Conservation (phyloP, 2,329 filamentous ascomycete genomes). For the Aureobasidium namibiae region DNA sequence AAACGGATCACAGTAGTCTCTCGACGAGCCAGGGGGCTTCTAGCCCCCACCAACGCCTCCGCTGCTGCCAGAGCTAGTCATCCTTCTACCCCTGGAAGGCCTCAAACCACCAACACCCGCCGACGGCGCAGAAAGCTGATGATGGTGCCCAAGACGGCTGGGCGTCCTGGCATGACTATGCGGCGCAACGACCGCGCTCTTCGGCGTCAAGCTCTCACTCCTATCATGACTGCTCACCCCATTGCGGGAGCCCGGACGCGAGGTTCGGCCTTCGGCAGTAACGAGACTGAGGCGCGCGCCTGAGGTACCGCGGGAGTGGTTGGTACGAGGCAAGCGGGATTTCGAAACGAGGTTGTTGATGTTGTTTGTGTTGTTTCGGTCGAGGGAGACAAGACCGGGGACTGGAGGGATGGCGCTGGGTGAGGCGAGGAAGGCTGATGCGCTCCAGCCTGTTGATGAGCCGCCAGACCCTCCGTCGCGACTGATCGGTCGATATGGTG, state of each 20-base stretch:
- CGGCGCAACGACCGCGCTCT: constrained; percentile 3
- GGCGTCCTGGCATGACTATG: constrained; percentile 14
- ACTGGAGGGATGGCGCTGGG: neutral
- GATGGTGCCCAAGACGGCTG: constrained; percentile 15
- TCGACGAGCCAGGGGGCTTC: neutral
- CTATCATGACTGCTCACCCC: constrained; percentile 7
- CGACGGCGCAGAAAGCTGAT: constrained; percentile 15
- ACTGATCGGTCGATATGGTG: constrained; percentile 22
- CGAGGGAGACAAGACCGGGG: neutral
- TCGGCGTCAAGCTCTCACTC: constrained; percentile 21
- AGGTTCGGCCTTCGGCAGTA: constrained; percentile 8
- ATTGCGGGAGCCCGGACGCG: constrained; percentile 3
- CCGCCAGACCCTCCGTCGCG: constrained; percentile 18
- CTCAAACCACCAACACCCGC: constrained; percentile 17
- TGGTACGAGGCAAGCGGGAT: constrained; percentile 19
- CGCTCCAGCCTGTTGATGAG: constrained; percentile 2
- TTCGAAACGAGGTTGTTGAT: constrained; percentile 16
- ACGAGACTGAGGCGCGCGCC: constrained; percentile 21
- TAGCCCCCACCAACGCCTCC: neutral
- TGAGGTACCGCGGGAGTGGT: constrained; percentile 15
- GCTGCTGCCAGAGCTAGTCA: constrained; percentile 2
- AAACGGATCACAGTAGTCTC: neutral
- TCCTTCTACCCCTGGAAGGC: constrained; percentile 12
- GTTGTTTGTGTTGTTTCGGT: neutral
- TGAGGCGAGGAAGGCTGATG: constrained; percentile 1